Percentiles rank a stretch among this genome's conserved stretches.
Evolutionary conservation across 2,329 filamentous ascomycete genomes (phyloP).

Genomic region (Leptographium procerum): DNA sequence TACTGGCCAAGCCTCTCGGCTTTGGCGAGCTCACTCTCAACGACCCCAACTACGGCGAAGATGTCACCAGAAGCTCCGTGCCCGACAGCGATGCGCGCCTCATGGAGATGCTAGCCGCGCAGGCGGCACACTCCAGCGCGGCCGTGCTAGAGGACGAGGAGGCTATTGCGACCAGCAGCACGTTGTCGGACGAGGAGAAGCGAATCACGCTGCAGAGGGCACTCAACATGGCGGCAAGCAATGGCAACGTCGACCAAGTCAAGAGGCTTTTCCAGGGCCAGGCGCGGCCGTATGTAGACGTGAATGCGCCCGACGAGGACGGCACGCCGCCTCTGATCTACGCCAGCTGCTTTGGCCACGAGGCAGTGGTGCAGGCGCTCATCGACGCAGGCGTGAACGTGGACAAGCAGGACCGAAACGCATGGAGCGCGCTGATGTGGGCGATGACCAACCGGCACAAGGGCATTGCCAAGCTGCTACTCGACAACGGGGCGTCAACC

Average conservation of each 20-base stretch:
- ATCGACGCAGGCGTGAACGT: conserved; percentile 80
- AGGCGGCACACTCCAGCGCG: conserved; percentile 67
- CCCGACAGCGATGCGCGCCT: conserved; percentile 74
- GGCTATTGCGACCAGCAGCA: conserved; percentile 62
- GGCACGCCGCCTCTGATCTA: conserved; percentile 96
- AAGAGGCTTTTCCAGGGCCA: conserved; percentile 62
- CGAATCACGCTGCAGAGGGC: conserved; percentile 71
- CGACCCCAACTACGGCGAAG: conserved; percentile 62
- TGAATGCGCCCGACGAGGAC: conserved; percentile 84
- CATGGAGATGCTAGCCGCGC: conserved; percentile 91
- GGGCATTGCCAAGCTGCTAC: conserved; percentile 79
- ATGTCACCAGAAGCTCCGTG: conserved; percentile 39
- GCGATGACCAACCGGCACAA: conserved; percentile 98
- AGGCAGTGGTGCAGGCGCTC: conserved; percentile 73
- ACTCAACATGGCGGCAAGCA: conserved; percentile 90
- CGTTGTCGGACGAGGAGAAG: conserved; percentile 66
- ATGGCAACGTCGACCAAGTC: conserved; percentile 80
- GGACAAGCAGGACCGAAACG: conserved; percentile 87
- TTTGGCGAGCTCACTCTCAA: conserved; percentile 76
- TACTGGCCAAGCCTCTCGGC: conserved; percentile 69
- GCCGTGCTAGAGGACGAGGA: conserved; percentile 69
- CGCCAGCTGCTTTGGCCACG: conserved; percentile 94
- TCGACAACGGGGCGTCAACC: conserved; percentile 90
- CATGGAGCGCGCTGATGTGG: conserved; percentile 99
- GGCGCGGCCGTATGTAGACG: conserved; percentile 65